Base-by-base conservation (phyloP, 768 basidiomycete species). In the Termitomyces sp. region DNA sequence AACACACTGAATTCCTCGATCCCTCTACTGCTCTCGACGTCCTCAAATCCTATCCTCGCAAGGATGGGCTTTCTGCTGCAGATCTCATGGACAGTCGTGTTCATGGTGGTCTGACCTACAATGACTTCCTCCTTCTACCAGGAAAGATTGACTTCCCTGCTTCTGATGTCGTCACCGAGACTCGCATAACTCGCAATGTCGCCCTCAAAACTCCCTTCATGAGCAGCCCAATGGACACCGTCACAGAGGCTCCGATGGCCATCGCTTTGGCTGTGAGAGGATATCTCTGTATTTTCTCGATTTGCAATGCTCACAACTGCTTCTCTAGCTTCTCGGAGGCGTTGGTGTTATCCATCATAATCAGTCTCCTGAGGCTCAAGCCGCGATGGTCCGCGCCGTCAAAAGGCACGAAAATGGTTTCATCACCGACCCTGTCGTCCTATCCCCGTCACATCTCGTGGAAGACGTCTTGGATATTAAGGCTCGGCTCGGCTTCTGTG, bases 311-410 rank as follows among this genome's bases (percentile, higher is more conserved):
- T 42, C 50, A 56, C 63, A 62, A 58, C 63, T 56, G 35, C 60
- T 56, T 45, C 60, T 40, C 51, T 64, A 89, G 80, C 86, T 99
- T 51, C 83, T 95, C 53, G 97, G 97, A 46, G 97, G 96, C 52
- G 89, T 98, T 58, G 96, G 97, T 74, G 91, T 98, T 66, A 98
- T 98, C 64, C 96, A 99, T 70, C 94, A 99, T 73, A 99, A 98
- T 71, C 91, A 94, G 69, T 60, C 86, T 1, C 66, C 94, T 0
- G 84, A 84, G 41, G 82, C 83, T 4, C 97, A 99, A 73, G 96
- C 96, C 7, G 87, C 89, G 38, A 98, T 98, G 95, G 93, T 98
- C 63, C 88, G 92, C 59, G 91, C 92, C 40, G 97, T 98, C 29
- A 99, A 99, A 72, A 87, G 95, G 64, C 96, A 95, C 68, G 96